Percentiles rank a stretch among this genome's conserved stretches.
Conservation (phyloP, 768 basidiomycete species). For the Hydnomerulius pinastri region DNA sequence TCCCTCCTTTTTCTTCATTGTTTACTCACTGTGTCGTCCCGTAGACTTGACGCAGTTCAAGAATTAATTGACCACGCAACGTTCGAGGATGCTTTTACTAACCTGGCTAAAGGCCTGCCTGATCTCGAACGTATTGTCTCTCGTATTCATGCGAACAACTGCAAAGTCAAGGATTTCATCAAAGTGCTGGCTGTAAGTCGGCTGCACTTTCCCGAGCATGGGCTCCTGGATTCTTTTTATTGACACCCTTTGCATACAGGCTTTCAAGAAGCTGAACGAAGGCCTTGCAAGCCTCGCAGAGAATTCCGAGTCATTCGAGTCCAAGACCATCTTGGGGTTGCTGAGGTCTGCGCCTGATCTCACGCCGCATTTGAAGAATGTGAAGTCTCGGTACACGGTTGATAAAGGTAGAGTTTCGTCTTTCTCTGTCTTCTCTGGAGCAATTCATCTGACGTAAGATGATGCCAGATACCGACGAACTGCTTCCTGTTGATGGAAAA, state of each 20-base stretch:
- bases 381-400: constrained; percentile 63
- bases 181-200: constrained; percentile 71
- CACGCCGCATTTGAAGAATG: constrained; percentile 63
- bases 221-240: constrained; percentile 2
- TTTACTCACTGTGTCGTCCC: constrained; percentile 13
- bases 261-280: constrained; percentile 72
- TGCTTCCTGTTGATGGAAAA: constrained; percentile 82
- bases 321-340: constrained; percentile 72
- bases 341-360: constrained; percentile 84
- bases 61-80: constrained; percentile 81
- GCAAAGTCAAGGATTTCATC: constrained; percentile 84
- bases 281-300: constrained; percentile 66
- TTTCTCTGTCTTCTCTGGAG: background rate
- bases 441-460: no score
- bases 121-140: constrained; percentile 94
- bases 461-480: constrained; percentile 60
- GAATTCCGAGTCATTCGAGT: constrained; percentile 71
- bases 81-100: constrained; percentile 75
- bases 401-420: constrained; percentile 54
- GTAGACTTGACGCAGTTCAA: constrained; percentile 90
- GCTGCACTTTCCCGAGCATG: constrained; percentile 11
- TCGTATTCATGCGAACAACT: constrained; percentile 91
- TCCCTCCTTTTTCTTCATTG: constrained; percentile 9
- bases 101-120: constrained; percentile 78
- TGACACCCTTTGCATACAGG: constrained; percentile 40